Conservation (phyloP, 2,329 filamentous ascomycete genomes). For the Colletotrichum sp. region DNA sequence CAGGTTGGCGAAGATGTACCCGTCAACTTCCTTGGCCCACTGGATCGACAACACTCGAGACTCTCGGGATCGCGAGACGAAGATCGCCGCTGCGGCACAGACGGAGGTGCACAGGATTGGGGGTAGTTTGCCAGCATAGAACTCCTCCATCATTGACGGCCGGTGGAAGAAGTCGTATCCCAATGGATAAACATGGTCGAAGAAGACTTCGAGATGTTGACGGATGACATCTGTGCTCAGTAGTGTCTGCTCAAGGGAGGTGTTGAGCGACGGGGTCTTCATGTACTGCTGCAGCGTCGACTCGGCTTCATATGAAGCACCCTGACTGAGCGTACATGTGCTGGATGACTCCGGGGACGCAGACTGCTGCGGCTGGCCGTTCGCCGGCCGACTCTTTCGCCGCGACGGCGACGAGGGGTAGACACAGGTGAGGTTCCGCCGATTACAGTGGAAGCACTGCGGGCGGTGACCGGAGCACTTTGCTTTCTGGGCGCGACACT, state of each 20-base stretch:
- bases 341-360: background rate
- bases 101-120: background rate
- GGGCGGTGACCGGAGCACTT: constrained; percentile 36
- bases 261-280: background rate
- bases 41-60: background rate
- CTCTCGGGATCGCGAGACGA: background rate
- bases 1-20: background rate
- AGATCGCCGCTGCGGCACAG: background rate
- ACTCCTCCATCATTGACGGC: constrained; percentile 9
- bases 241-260: background rate
- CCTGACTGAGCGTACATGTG: background rate
- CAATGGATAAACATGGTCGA: constrained; percentile 9
- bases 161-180: constrained; percentile 9
- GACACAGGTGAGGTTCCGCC: background rate
- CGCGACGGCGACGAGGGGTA: background rate
- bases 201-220: constrained; percentile 4
- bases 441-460: constrained; percentile 5
- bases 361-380: background rate
- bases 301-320: background rate
- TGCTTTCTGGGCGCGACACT: constrained; percentile 38
- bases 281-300: background rate
- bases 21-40: background rate
- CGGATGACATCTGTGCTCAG: constrained; percentile 9
- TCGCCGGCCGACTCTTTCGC: background rate
- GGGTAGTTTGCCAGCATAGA: background rate